Base-by-base conservation (phyloP, 352 stramenopile species). In the Thalassiosira exigua region DNA sequence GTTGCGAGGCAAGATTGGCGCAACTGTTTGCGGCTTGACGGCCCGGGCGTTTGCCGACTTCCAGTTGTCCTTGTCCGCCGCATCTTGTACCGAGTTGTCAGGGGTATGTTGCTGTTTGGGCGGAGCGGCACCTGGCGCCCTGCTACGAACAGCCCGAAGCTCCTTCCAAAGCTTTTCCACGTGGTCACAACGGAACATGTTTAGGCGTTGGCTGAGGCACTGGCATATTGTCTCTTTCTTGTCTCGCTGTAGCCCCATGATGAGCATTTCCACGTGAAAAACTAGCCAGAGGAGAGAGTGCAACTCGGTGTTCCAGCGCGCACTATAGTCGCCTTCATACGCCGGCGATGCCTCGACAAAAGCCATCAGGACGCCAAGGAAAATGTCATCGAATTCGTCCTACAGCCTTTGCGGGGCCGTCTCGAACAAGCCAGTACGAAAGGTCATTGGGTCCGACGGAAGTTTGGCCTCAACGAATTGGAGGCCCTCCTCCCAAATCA, bases 31-130 rank as follows among this genome's bases (percentile, higher is more conserved):
- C 4, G 14, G 5, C n/a, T 44, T 52, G 1, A 44, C 19, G 1
- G 44, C 7, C 17, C 62, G 4, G 3, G 62, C 24, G 26, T 51
- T n/a, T 22, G 62, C 62, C 4, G 62, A 64, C 3, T 21, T 1
- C 21, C 24, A 72, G n/a, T 72, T 64, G 32, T 72, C 46, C 30
- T 29, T 36, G 12, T 72, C 30, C 21, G 62, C 62, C 3, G 62
- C 62, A 4, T 50, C 14, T 17, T 48, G 26, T 7, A 54, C 48
- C 29, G 7, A 17, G 29, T 50, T 52, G n/a, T 50, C 27, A 44
- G 7, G 7, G 12, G 46, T 32, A 12, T 2, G 44, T 19, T 9
- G 17, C n/a, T n/a, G 46, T 5, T 11, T 14, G 2, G 19, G 30
- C 4, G 17, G 44, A 4, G 4, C 4, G 5, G 4, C 4, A 5